Evolutionary conservation across 441 rosid genomes (phyloP).

Genomic region (Populus hybrid): DNA sequence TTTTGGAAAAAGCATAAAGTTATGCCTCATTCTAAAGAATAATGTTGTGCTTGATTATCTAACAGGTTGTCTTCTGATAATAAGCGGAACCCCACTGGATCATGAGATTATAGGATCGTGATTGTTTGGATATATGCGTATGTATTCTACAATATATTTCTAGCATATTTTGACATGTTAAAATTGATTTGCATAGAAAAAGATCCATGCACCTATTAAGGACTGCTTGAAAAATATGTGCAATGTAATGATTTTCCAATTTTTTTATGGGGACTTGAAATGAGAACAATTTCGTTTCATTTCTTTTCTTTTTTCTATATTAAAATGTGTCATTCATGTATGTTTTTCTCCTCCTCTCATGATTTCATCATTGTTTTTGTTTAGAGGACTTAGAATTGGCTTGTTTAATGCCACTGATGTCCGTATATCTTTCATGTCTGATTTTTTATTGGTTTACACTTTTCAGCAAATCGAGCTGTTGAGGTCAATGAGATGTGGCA

Average conservation of each 20-base stretch:
- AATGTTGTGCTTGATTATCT: not conserved
- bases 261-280: not conserved
- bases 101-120: not conserved
- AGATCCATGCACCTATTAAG: not conserved
- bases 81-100: not conserved
- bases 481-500: conserved; percentile 96
- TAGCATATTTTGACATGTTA: not conserved
- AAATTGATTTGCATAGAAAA: not conserved
- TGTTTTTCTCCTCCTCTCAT: not conserved
- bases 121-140: not conserved
- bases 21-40: too few species aligned
- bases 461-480: conserved; percentile 75
- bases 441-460: not conserved
- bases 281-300: too few species aligned
- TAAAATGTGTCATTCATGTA: not conserved
- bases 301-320: not conserved
- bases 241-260: not conserved
- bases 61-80: not conserved
- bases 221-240: not conserved
- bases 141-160: not conserved
- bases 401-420: not conserved
- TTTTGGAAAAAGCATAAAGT: not conserved
- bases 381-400: not conserved
- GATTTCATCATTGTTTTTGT: not conserved
- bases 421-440: not conserved